Base-by-base conservation (phyloP, 176 grass and related monocot species). In the Olyra latifolia region DNA sequence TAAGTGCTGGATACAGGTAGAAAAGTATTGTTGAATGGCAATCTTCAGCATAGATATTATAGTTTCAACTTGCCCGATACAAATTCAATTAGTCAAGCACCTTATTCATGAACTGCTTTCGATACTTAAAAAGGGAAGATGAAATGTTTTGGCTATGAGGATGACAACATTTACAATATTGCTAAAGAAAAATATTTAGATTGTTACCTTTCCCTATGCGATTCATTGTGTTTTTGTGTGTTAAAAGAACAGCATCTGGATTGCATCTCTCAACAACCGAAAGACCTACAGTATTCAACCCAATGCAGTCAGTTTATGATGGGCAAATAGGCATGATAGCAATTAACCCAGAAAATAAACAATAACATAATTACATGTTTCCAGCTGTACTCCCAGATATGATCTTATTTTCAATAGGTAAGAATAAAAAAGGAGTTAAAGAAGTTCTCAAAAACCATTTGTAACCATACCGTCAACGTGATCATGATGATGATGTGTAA, bases 401-500 rank as follows among this genome's bases (percentile, higher is more conserved):
- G 57, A 28, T 72, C 10, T 46, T 38, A 78, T 66, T 75, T 56
- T 66, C 58, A 66, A 61, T 58, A 16, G 5, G 4, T 68, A 69
- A 56, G 47, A 74, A 56, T 16, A 56, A 65, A 54, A 12, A 48
- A 69, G n/a, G 8, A 81, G 66, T n/a, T 53, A 55, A 64, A 78
- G 6, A 76, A 62, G 38, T 55, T 15, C 41, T 76, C 12, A 25
- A 40, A 13, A 55, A 35, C 32, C 14, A 71, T 19, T 43, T 55
- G 28, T 48, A 46, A 49, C 56, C 89, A 28, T 98, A 98, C 92
- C 96, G 66, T 98, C 86, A 22, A 93, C 62, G 66, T 98, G 96
- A 88, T 98, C 92, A 76, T 85, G 61, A 68, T 98, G 96, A 85
- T 98, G 96, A 91, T 95, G 96, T 35, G 92, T 98, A 79, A 98